Conservation (phyloP, 352 stramenopile species). For the Globisporangium recalcitrans region DNA sequence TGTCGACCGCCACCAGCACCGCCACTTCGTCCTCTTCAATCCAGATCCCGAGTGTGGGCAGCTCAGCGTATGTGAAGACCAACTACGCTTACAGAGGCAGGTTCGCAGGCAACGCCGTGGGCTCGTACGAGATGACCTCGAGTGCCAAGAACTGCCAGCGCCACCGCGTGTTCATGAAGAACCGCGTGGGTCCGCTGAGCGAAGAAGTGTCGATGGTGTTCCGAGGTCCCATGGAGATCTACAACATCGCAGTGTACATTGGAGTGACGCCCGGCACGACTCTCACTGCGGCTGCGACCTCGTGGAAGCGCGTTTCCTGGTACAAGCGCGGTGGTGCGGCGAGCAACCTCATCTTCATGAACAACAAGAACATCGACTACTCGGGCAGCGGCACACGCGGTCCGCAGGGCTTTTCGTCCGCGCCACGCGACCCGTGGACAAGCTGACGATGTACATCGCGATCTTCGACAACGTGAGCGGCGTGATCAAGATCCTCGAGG, state of each 20-base stretch:
- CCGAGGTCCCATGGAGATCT: slow-evolving; percentile 53
- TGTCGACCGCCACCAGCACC: neutral
- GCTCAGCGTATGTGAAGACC: slow-evolving; percentile 8
- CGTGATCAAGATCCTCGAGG: slow-evolving; percentile 59
- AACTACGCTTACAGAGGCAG: slow-evolving; percentile 12
- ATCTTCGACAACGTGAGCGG: slow-evolving; percentile 48
- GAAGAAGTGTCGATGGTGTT: slow-evolving; percentile 65
- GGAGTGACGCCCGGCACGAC: slow-evolving; percentile 5
- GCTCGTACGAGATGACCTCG: slow-evolving; percentile 18
- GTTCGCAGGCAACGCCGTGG: slow-evolving; percentile 11
- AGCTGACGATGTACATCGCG: slow-evolving; percentile 46
- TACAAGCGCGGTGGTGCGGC: slow-evolving; percentile 32
- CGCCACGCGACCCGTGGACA: slow-evolving; percentile 22
- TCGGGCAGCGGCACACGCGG: slow-evolving; percentile 25
- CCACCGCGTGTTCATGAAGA: slow-evolving; percentile 7
- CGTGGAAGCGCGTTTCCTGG: slow-evolving; percentile 48
- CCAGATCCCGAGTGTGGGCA: slow-evolving; percentile 5
- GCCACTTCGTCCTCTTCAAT: neutral
- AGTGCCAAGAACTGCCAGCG: slow-evolving; percentile 10
- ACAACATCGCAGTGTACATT: slow-evolving; percentile 57
- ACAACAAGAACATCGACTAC: slow-evolving; percentile 77
- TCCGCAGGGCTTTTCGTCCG: slow-evolving; percentile 47
- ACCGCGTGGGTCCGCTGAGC: slow-evolving; percentile 34
- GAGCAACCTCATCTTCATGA: slow-evolving; percentile 68
- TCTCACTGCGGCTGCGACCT: neutral